These are phyloP conservation scores for Xylogone sp. DNA, from an alignment of 2,329 filamentous ascomycete species.

Conservation along the genomic window DNA sequence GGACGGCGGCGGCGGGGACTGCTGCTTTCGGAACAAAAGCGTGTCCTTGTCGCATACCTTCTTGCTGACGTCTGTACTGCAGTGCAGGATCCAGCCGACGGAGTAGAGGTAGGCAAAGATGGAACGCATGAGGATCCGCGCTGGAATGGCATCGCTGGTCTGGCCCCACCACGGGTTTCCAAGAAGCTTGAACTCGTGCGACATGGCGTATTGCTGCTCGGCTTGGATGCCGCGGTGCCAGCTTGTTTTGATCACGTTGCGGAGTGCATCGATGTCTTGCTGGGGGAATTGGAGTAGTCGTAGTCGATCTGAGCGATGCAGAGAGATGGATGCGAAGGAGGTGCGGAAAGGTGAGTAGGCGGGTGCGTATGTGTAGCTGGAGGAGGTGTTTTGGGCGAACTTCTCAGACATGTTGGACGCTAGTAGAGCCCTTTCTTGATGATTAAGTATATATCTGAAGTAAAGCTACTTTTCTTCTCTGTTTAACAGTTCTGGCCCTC, in stretches of 20 bases:
- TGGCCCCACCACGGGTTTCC: constrained; percentile 32
- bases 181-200: constrained; percentile 33
- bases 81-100: constrained; percentile 34
- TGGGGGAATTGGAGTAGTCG: constrained; percentile 33
- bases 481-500: too few relatives aligned
- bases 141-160: constrained; percentile 23
- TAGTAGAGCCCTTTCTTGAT: too few relatives aligned
- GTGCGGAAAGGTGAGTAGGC: constrained; percentile 18
- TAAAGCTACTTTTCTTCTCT: too few relatives aligned
- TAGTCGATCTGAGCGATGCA: constrained; percentile 27
- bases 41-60: constrained; percentile 30
- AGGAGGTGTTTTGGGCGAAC: too few relatives aligned
- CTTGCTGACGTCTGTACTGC: constrained; percentile 32
- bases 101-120: constrained; percentile 30
- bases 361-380: too few relatives aligned
- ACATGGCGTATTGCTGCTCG: constrained; percentile 27
- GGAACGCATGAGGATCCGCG: constrained; percentile 28
- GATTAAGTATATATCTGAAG: too few relatives aligned
- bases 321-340: constrained; percentile 27
- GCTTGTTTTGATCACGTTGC: constrained; percentile 16
- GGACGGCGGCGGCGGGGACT: constrained; percentile 27
- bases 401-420: too few relatives aligned
- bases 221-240: constrained; percentile 30
- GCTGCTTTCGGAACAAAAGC: constrained; percentile 33
- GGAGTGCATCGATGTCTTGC: constrained; percentile 23